Evolutionary conservation across 2,329 filamentous ascomycete genomes (phyloP), one percentile per base, ranked within the genome.

Genomic region (Nigrograna mackinnonii): DNA sequence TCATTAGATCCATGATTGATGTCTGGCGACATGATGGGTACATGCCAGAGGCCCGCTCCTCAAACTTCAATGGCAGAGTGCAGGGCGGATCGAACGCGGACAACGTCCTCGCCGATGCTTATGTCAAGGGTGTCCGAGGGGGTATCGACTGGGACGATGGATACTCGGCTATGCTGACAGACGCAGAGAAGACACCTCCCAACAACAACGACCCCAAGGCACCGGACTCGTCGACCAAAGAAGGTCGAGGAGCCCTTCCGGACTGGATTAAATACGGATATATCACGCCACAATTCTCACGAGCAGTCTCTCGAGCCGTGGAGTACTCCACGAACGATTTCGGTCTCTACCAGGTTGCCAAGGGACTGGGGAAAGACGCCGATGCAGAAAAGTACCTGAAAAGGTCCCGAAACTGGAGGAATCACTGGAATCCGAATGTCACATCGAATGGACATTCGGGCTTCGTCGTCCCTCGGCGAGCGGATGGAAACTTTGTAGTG

Each of bases 301-400:
- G 86, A 13, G 83, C 83, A 1, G 82, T 86, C 2, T 84, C 77
- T 20, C 73, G 84, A 5, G 82, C 84, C 0, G 77, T 87, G 0
- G 85, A 88, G 59, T 89, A 88, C 56, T 75, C 83, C 0, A 75
- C 76, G 32, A 88, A 89, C 57, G 86, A 89, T 60, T 89, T 88
- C 52, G 77, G 74, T 0, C 68, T 89, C 3, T 79, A 82, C 45
- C 80, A 85, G 57, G 81, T 89, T 9, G 86, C 86, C 3, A 64
- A 57, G 1, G 84, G 83, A 0, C 65, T 87, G 2, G 75, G 72
- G 2, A 76, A 78, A 35, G 43, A 55, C 0, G 66, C 67, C 1
- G 80, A 84, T 31, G 78, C 79, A 3, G 47, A 67, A 3, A 83
- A 75, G 39, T 89, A 88, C 51, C 71, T 87, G 19, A 69, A 77